Base-by-base conservation (phyloP, 2,329 filamentous ascomycete genomes). In the Ceratocystis colombiana region DNA sequence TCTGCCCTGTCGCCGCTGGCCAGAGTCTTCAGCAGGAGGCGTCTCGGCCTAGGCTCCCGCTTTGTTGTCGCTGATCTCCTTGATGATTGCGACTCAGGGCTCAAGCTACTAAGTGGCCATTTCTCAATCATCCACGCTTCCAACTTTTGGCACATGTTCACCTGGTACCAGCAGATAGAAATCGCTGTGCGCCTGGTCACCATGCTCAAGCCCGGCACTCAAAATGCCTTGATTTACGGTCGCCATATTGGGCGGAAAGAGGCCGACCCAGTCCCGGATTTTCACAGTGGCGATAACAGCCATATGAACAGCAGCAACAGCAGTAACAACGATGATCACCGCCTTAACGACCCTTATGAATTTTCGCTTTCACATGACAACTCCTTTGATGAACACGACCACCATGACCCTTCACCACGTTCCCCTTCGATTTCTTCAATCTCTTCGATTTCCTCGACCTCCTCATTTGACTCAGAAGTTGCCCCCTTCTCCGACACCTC, bases 21-120 rank as follows among this genome's bases (percentile, higher is more conserved):
- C 53, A 30, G 53, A 30, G 55, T 65, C 8, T 63, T 65, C 17
- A 45, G 44, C 17, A 45, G 17, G 1, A 44, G 48, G n/a, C 33
- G 61, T 4, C 15, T 41, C 8, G 77, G 78, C 30, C 73, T 84
- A 4, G 74, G 75, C 22, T 76, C 77, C 1, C 75, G 75, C 1
- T 83, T 85, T 68, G 73, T 85, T 37, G 71, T 76, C 2, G 82
- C 80, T 22, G 79, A 84, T 68, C 73, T 84, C 68, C 72, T 82
- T 8, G 74, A 77, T 64, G 75, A 75, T 5, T 73, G 74, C 12
- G 76, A 79, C 65, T 69, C 69, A 17, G 71, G 72, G 2, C 71
- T 79, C 4, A 69, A 72, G 2, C 67, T 67, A 1, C 70, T 80
- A 1, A 70, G 75, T 30, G 76, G 75, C 33, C 76, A 70, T 71